A percentile compares a stretch with the other conserved stretches of the same genome.
These are phyloP conservation scores for Xylaria digitata DNA, from an alignment of 2,329 filamentous ascomycete species.

Conservation along the genomic window DNA sequence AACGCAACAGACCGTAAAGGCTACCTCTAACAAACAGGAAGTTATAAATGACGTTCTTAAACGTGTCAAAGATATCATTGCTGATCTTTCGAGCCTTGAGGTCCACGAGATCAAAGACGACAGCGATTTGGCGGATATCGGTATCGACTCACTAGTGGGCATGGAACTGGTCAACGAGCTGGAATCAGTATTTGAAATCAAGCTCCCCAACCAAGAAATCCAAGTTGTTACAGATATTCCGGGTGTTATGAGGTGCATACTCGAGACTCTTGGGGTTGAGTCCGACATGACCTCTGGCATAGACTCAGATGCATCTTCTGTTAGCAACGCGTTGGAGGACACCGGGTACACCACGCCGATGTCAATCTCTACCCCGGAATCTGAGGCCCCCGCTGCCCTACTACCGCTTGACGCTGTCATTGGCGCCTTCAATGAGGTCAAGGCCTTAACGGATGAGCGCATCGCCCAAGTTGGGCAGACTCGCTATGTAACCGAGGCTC, in stretches of 20 bases:
- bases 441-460: slow-evolving; percentile 47
- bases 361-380: too few species aligned
- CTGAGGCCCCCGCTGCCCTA: neutral
- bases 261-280: slow-evolving; percentile 15
- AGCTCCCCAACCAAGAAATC: slow-evolving; percentile 19
- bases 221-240: slow-evolving; percentile 20
- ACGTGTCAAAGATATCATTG: slow-evolving; percentile 42
- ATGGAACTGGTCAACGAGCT: slow-evolving; percentile 59
- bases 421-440: slow-evolving; percentile 47
- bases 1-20: neutral
- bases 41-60: neutral
- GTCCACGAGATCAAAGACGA: slow-evolving; percentile 52
- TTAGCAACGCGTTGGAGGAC: neutral
- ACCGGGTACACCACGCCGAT: too few species aligned
- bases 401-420: slow-evolving; percentile 37
- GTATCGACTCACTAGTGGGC: slow-evolving; percentile 61
- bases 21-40: neutral
- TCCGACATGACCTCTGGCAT: neutral
- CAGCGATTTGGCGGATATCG: slow-evolving; percentile 54
- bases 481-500: slow-evolving; percentile 45
- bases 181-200: slow-evolving; percentile 50
- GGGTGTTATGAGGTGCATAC: slow-evolving; percentile 9
- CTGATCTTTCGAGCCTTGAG: slow-evolving; percentile 53
- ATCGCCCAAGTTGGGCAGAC: slow-evolving; percentile 44
- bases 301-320: neutral